These are phyloP conservation scores for Coprinopsis strossmayeri DNA, from an alignment of 768 basidiomycete species.

Conservation along the genomic window DNA sequence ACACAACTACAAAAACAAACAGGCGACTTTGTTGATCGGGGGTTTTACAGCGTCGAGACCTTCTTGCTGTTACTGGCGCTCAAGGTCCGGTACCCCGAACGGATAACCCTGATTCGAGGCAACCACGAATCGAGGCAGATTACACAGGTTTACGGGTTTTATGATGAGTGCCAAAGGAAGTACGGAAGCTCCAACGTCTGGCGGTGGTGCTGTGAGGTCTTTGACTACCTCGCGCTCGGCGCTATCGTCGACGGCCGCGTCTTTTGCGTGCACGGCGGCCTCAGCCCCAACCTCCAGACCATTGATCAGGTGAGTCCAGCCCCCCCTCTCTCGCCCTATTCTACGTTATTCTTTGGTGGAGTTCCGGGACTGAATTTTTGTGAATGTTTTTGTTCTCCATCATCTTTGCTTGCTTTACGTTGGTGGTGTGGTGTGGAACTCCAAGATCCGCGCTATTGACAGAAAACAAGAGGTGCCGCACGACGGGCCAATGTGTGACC, in stretches of 20 bases:
- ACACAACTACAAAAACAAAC: not conserved
- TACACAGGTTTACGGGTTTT: conserved; percentile 92
- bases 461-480: conserved; percentile 97
- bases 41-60: conserved; percentile 95
- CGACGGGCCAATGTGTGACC: conserved; percentile 97
- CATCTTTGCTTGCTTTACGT: too few relatives aligned
- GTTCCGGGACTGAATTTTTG: too few relatives aligned
- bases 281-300: conserved; percentile 81
- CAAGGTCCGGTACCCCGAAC: conserved; percentile 96
- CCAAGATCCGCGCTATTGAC: conserved; percentile 88
- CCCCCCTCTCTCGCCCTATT: too few relatives aligned
- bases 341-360: too few relatives aligned
- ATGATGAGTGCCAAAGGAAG: conserved; percentile 95
- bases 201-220: conserved; percentile 98
- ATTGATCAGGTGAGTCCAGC: conserved; percentile 88
- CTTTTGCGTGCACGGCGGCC: conserved; percentile 95
- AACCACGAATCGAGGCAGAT: conserved; percentile 98
- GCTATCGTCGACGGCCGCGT: conserved; percentile 97
- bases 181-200: conserved; percentile 93
- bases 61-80: conserved; percentile 91
- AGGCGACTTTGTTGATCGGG: conserved; percentile 90
- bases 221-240: conserved; percentile 91
- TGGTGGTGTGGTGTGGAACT: too few relatives aligned
- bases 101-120: conserved; percentile 93
- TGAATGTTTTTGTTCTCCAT: not conserved